Evolutionary conservation across 163 green algal species (phyloP).

Genomic region (Chlamydomonas reinhardtii): DNA sequence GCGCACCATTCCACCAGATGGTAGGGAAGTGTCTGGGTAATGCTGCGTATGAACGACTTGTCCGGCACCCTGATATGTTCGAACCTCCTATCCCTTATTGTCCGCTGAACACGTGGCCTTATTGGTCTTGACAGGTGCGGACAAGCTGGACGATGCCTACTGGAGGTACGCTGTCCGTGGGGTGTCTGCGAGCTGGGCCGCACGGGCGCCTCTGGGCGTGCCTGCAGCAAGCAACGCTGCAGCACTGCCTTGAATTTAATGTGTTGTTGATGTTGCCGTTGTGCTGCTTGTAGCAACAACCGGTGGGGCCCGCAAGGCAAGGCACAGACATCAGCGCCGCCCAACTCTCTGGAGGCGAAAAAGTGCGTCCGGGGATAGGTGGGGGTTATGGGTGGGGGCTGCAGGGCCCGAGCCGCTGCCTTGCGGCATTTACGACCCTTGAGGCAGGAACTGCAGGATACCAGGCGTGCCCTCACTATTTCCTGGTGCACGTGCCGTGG

Average conservation of each 20-base stretch:
- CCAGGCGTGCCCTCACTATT: not conserved
- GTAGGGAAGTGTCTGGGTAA: not conserved
- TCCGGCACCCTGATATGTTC: not conserved
- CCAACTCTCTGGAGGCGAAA: constrained; percentile 32
- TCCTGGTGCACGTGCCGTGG: no score
- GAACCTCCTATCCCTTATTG: not conserved
- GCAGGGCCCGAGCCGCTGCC: not conserved
- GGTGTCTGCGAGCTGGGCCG: not conserved
- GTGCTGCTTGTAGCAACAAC: constrained; percentile 60
- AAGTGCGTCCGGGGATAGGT: not conserved
- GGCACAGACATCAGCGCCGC: not conserved
- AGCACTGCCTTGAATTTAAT: no score
- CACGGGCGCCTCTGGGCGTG: no score
- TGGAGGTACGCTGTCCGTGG: not conserved
- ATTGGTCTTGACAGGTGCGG: not conserved
- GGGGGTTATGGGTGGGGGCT: no score
- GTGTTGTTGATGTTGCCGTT: not conserved
- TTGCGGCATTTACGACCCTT: not conserved
- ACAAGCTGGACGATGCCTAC: not conserved
- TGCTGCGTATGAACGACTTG: not conserved
- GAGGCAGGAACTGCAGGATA: not conserved
- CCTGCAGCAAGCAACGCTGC: no score
- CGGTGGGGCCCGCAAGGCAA: constrained; percentile 51
- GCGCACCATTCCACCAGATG: constrained; percentile 18
- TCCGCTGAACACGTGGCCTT: not conserved